Base-by-base conservation (phyloP, 805 yeast genomes). In the Candida germanica region DNA sequence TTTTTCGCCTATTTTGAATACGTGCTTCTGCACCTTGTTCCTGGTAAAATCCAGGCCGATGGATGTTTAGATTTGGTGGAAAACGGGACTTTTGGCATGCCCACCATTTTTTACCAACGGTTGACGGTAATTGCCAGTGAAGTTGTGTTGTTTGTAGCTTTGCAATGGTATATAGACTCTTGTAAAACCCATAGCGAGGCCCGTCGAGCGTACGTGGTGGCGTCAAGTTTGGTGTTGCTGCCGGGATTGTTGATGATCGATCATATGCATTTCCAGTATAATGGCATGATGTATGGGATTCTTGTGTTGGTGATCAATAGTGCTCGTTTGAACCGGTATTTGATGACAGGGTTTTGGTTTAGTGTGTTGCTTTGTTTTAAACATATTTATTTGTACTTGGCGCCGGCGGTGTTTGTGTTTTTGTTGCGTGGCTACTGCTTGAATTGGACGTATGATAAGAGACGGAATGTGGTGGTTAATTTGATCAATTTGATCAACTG, bases 1-100 rank as follows among this genome's bases (percentile, higher is more conserved):
- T 86, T 88, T 51, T 93, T 93, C 60, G 98, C 98, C 0, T 89
- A 87, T 59, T 91, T 93, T 49, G 98, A 93, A 58, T 87, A 88
- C 85, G 14, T 71, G 3, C 56, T 93, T 31, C 71, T 95, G 0
- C 80, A 71, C 34, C 70, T 85, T 37, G 91, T 84, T 1, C 95
- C 96, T 0, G 33, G 48, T 2, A 19, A 53, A 0, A 94, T 85
- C 1, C 63, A 58, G 5, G 56, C 67, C 0, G 96, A 89, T 58
- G 96, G 96, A 0, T 83, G 94, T 52, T 66, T 89, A 28, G 83
- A 75, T 33, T 71, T 89, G 28, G 79, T 78, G 0, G 73, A 65
- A 24, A 70, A 67, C 26, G 95, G 95, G 7, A 45, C 59, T 13
- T 86, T 83, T 58, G 86, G 91, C 1, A 58, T 77, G 63, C 83